A percentile compares a stretch with the other conserved stretches of the same genome.
These are phyloP conservation scores for Claviceps monticola DNA, from an alignment of 2,329 filamentous ascomycete genomes.

Conservation along the genomic window DNA sequence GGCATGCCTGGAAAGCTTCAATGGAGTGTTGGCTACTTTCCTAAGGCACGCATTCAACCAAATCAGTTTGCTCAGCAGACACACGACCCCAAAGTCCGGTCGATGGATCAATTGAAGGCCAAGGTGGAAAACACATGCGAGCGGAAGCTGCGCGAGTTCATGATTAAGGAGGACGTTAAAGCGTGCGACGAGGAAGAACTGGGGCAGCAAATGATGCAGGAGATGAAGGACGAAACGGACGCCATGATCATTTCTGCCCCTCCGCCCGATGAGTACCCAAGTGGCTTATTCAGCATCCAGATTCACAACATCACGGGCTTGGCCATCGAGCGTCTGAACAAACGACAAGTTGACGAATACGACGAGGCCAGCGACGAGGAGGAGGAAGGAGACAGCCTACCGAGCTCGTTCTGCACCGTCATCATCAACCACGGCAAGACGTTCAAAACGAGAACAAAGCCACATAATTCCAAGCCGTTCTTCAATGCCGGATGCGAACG, in stretches of 20 bases:
- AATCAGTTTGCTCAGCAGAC: conserved; percentile 49
- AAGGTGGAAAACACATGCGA: conserved; percentile 41
- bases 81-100: conserved; percentile 41
- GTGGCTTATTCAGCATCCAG: conserved; percentile 55
- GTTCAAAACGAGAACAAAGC: conserved; percentile 61
- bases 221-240: conserved; percentile 46
- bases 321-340: conserved; percentile 46
- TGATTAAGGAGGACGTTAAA: conserved; percentile 26
- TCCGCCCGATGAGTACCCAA: conserved; percentile 46
- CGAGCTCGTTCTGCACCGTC: conserved; percentile 58
- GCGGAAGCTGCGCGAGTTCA: conserved; percentile 51
- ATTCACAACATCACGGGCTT: conserved; percentile 61
- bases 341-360: conserved; percentile 32
- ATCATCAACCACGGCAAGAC: conserved; percentile 58
- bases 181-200: conserved; percentile 46
- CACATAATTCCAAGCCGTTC: conserved; percentile 65
- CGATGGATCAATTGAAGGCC: conserved; percentile 42
- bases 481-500: conserved; percentile 66
- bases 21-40: conserved; percentile 60
- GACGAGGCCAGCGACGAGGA: conserved; percentile 39
- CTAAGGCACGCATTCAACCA: conserved; percentile 49
- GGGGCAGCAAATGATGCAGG: conserved; percentile 53
- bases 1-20: conserved; percentile 54
- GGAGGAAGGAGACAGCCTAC: conserved; percentile 49
- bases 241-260: conserved; percentile 55